Evolutionary conservation across 2,329 filamentous ascomycete genomes (phyloP).

Genomic region (Botrytis sinoallii): DNA sequence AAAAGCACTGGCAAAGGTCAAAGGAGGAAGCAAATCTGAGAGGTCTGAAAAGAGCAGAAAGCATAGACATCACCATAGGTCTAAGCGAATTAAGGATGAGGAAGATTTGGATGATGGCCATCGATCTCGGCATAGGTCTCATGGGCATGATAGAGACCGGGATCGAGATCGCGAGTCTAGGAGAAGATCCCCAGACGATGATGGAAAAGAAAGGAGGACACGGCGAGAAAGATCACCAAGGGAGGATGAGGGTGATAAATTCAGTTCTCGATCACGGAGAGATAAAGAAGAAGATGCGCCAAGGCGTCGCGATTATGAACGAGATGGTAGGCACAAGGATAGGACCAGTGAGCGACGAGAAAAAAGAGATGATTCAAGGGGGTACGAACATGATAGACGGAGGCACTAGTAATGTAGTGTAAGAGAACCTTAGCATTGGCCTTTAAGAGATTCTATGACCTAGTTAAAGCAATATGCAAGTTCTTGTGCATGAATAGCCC

Average conservation of each 20-base stretch:
- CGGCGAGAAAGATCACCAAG: conserved; percentile 14
- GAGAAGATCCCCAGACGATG: conserved; percentile 18
- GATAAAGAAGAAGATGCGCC: conserved; percentile 20
- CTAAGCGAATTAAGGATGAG: conserved; percentile 24
- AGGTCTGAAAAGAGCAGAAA: conserved; percentile 28
- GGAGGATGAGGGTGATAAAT: conserved; percentile 7
- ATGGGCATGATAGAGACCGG: conserved; percentile 1
- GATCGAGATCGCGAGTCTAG: conserved; percentile 8
- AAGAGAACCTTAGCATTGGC: neutral
- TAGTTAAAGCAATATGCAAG: neutral
- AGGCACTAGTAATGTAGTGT: conserved; percentile 20
- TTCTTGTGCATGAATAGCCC: neutral
- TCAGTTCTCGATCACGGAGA: conserved; percentile 19
- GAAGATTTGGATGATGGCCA: conserved; percentile 21
- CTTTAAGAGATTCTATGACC: neutral
- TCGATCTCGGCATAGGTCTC: conserved; percentile 25
- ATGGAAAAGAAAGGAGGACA: conserved; percentile 13
- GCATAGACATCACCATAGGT: conserved; percentile 33
- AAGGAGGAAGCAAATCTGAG: conserved; percentile 34
- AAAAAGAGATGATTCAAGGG: conserved; percentile 25
- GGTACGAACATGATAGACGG: conserved; percentile 19
- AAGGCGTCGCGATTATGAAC: conserved; percentile 9
- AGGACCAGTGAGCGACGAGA: conserved; percentile 2
- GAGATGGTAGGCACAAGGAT: neutral
- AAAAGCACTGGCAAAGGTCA: conserved; percentile 58